phyloP scores from a whole-genome alignment of 1,284 basidiomycete species.

The Malassezia globosa region DNA sequence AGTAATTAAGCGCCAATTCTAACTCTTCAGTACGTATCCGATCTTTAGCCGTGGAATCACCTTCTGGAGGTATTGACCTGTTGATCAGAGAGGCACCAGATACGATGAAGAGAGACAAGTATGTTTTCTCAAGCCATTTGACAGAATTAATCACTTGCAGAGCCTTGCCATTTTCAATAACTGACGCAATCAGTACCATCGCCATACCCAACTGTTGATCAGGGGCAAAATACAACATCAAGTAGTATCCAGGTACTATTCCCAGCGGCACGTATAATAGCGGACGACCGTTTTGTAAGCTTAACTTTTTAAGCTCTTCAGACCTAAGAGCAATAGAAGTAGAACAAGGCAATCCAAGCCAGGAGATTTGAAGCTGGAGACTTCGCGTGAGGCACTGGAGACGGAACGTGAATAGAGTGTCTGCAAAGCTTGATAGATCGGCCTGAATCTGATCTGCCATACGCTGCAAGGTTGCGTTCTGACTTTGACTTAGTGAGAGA shows the following conservation, averaged over 20 bases:
- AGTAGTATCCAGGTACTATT: slow-evolving; percentile 1
- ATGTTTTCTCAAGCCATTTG: slow-evolving; percentile 12
- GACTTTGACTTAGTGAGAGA: slow-evolving; percentile 2
- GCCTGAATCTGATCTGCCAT: slow-evolving; percentile 10
- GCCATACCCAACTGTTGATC: slow-evolving; percentile 3
- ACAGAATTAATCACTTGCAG: slow-evolving; percentile 12
- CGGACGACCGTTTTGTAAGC: slow-evolving; percentile 3
- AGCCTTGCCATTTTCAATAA: slow-evolving; percentile 6
- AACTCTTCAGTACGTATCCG: slow-evolving; percentile 8
- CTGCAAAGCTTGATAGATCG: background rate
- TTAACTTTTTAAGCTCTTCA: slow-evolving; percentile 9
- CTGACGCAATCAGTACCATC: slow-evolving; percentile 1
- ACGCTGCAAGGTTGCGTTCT: slow-evolving; percentile 2
- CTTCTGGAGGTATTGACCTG: background rate
- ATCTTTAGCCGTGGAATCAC: background rate
- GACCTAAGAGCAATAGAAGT: background rate
- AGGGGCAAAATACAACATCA: slow-evolving; percentile 5
- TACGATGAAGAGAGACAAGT: background rate
- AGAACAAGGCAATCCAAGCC: slow-evolving; percentile 8
- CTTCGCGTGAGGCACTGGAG: slow-evolving; percentile 3
- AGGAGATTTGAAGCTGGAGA: slow-evolving; percentile 3
- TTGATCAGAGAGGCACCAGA: background rate
- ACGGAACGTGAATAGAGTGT: slow-evolving; percentile 4
- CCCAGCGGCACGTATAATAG: slow-evolving; percentile 12
- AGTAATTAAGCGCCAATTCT: slow-evolving; percentile 9